Conservation (phyloP, 306 rosid genomes). For the Inga leiocalycina region DNA sequence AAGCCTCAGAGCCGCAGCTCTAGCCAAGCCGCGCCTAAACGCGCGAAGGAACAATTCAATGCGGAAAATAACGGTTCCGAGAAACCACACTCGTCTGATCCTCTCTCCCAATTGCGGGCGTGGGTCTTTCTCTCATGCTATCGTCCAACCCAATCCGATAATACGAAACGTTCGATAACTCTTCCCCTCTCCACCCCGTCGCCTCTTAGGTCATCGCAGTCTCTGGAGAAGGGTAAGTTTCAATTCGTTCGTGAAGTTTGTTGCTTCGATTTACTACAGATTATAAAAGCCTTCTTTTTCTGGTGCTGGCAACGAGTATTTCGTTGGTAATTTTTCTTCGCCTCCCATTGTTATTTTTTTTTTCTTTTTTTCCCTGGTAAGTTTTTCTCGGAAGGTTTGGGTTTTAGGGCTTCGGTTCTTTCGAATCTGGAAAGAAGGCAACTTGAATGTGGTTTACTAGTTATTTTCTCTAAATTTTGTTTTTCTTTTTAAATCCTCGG, state of each 20-base stretch:
- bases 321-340: slow-evolving; percentile 22
- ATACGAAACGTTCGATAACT: slow-evolving; percentile 25
- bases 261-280: slow-evolving; percentile 26
- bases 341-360: neutral
- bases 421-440: slow-evolving; percentile 17
- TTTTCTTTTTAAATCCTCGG: neutral
- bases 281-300: slow-evolving; percentile 19
- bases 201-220: slow-evolving; percentile 38
- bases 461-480: neutral
- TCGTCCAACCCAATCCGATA: slow-evolving; percentile 40
- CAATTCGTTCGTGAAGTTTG: neutral
- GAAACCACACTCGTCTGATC: slow-evolving; percentile 54
- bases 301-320: neutral
- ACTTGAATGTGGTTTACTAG: slow-evolving; percentile 21
- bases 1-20: slow-evolving; percentile 34
- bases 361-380: neutral
- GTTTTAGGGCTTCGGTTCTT: slow-evolving; percentile 47
- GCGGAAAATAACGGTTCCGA: slow-evolving; percentile 55
- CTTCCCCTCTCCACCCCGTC: slow-evolving; percentile 4
- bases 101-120: slow-evolving; percentile 30
- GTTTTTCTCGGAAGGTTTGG: neutral
- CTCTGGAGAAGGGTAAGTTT: slow-evolving; percentile 38
- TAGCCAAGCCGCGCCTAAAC: slow-evolving; percentile 55
- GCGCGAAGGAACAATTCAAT: slow-evolving; percentile 45
- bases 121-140: slow-evolving; percentile 24